Evolutionary conservation across 495 filamentous ascomycete genomes (phyloP).

Genomic region (Articulospora tetracladia): DNA sequence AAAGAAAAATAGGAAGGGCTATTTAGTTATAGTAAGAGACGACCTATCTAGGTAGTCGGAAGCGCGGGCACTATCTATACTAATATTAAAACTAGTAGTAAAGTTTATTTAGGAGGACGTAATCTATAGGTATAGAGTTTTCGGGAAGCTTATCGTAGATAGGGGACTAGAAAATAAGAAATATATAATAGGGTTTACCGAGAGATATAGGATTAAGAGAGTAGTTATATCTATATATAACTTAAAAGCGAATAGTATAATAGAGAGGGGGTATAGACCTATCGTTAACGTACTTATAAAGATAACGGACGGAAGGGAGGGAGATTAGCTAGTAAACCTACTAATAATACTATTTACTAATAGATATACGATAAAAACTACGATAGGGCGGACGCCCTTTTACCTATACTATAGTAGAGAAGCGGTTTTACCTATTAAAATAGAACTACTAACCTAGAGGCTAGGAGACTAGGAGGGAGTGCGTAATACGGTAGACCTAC

Average conservation of each 20-base stretch:
- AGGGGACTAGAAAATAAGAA: not conserved
- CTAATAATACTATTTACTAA: not conserved
- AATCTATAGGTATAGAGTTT: not conserved
- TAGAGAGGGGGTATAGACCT: not conserved
- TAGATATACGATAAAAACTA: not conserved
- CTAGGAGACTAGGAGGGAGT: not conserved
- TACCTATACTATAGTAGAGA: not conserved
- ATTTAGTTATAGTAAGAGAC: not conserved
- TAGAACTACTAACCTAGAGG: not conserved
- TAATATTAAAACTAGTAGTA: not conserved
- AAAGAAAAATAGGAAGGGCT: not conserved
- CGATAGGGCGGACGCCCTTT: not conserved
- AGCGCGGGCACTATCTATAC: not conserved
- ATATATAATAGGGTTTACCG: not conserved
- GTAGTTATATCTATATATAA: not conserved
- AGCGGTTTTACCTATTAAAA: not conserved
- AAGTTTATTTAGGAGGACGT: not conserved
- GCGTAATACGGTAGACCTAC: not conserved
- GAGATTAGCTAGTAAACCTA: not conserved
- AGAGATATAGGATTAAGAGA: not conserved
- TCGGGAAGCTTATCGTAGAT: not conserved
- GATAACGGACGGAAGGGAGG: not conserved
- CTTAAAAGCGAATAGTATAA: not conserved
- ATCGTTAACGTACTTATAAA: not conserved
- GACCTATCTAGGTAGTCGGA: not conserved